Evolutionary conservation across 768 basidiomycete genomes (phyloP).

Genomic region (Hericium coralloides): DNA sequence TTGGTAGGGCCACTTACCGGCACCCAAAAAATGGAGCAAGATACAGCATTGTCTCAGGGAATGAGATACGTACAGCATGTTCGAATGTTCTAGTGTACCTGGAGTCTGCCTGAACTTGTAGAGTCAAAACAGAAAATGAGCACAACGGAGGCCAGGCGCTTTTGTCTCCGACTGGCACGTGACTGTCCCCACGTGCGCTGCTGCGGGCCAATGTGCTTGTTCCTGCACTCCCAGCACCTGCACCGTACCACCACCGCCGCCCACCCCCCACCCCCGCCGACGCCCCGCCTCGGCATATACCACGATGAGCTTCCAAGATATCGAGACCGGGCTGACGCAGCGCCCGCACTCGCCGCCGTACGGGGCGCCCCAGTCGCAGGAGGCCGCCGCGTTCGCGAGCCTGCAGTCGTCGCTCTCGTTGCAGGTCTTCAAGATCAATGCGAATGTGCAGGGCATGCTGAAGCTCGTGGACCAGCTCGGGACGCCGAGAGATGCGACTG

Average conservation of each 20-base stretch:
- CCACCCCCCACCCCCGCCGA: neutral
- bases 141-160: too few species aligned
- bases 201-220: neutral
- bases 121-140: too few species aligned
- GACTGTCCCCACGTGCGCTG: neutral
- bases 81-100: too few species aligned
- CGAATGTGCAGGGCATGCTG: constrained; percentile 92
- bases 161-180: too few species aligned
- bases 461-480: constrained; percentile 97
- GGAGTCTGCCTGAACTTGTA: too few species aligned
- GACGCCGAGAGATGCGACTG: constrained; percentile 68
- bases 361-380: constrained; percentile 30
- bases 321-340: constrained; percentile 33
- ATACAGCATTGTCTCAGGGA: too few species aligned
- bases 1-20: too few species aligned
- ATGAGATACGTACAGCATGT: too few species aligned
- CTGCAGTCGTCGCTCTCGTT: constrained; percentile 78
- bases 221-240: neutral
- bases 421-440: constrained; percentile 98
- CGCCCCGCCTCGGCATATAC: neutral
- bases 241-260: too few species aligned
- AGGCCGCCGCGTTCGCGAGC: constrained; percentile 67
- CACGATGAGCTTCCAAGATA: constrained; percentile 43
- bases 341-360: constrained; percentile 19
- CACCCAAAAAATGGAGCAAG: too few species aligned